phyloP scores from a whole-genome alignment of 78 protist genomes.

The Dictyostelium firmibasis region DNA sequence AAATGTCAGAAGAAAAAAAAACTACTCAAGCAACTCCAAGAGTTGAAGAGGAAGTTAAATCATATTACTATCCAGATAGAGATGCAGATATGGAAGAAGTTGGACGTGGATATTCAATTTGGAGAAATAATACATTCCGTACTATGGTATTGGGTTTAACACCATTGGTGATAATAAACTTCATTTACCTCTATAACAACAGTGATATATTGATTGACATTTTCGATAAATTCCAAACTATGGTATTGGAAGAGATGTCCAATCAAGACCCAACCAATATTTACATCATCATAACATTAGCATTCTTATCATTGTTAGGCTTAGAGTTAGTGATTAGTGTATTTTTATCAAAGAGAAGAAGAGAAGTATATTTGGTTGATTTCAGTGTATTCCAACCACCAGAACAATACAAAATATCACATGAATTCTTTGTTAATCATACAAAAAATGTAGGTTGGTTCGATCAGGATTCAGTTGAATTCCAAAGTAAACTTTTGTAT shows the following conservation, averaged over 20 bases:
- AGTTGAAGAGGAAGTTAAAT: constrained; percentile 31
- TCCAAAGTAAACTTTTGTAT: constrained; percentile 73
- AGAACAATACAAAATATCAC: constrained; percentile 46
- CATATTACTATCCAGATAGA: constrained; percentile 78
- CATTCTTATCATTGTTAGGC: constrained; percentile 3
- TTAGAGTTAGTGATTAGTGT: constrained; percentile 45
- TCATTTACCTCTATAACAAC: constrained; percentile 12
- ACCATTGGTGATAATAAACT: constrained; percentile 25
- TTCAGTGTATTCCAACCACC: constrained; percentile 79
- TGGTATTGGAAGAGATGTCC: constrained; percentile 11
- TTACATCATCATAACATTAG: not conserved
- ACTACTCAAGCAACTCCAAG: constrained; percentile 1
- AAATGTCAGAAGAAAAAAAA: not conserved
- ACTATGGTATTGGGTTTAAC: constrained; percentile 2
- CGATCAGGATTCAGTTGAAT: constrained; percentile 71
- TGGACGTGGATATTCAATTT: constrained; percentile 38
- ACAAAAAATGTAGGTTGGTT: constrained; percentile 67
- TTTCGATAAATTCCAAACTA: not conserved
- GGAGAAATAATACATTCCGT: constrained; percentile 43
- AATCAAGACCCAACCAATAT: constrained; percentile 16
- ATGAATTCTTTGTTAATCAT: constrained; percentile 66
- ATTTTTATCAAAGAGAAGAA: constrained; percentile 9
- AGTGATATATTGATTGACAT: constrained; percentile 22
- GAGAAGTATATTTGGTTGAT: constrained; percentile 82
- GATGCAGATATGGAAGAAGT: constrained; percentile 60